Conservation (phyloP, 768 basidiomycete species). For the Gymnopilus dilepis region DNA sequence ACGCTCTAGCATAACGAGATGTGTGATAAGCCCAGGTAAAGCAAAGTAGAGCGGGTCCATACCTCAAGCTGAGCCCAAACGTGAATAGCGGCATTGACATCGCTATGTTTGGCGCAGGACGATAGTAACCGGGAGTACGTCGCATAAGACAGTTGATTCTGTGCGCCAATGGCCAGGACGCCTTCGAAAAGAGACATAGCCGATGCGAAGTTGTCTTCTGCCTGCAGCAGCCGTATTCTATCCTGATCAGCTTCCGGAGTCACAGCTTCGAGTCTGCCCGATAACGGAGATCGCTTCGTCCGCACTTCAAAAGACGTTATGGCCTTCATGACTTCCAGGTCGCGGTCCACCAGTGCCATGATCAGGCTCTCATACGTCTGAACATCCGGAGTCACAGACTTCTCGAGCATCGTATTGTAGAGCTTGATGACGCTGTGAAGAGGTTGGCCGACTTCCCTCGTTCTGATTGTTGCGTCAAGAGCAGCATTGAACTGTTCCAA, state of each 20-base stretch:
- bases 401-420: slow-evolving; percentile 74
- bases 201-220: slow-evolving; percentile 72
- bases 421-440: slow-evolving; percentile 62
- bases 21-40: not conserved
- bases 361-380: slow-evolving; percentile 70
- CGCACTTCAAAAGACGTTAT: slow-evolving; percentile 50
- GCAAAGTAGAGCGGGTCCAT: not conserved
- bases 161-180: slow-evolving; percentile 44
- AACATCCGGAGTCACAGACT: slow-evolving; percentile 63
- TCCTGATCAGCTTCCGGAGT: slow-evolving; percentile 35
- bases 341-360: slow-evolving; percentile 64
- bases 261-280: slow-evolving; percentile 28
- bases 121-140: slow-evolving; percentile 64
- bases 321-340: slow-evolving; percentile 60
- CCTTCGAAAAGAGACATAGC: slow-evolving; percentile 79
- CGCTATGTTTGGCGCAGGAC: slow-evolving; percentile 60
- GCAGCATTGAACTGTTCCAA: slow-evolving; percentile 67
- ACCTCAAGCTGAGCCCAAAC: slow-evolving; percentile 69
- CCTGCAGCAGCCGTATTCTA: slow-evolving; percentile 48
- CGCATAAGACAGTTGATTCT: slow-evolving; percentile 34
- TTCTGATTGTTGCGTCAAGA: slow-evolving; percentile 54
- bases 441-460: slow-evolving; percentile 55
- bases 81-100: slow-evolving; percentile 64
- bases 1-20: slow-evolving; percentile 24
- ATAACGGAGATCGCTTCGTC: slow-evolving; percentile 38